A percentile compares a stretch with the other conserved stretches of the same genome.
These are phyloP conservation scores for Thelephora ganbajun DNA, from an alignment of 768 basidiomycete genomes.

Conservation along the genomic window DNA sequence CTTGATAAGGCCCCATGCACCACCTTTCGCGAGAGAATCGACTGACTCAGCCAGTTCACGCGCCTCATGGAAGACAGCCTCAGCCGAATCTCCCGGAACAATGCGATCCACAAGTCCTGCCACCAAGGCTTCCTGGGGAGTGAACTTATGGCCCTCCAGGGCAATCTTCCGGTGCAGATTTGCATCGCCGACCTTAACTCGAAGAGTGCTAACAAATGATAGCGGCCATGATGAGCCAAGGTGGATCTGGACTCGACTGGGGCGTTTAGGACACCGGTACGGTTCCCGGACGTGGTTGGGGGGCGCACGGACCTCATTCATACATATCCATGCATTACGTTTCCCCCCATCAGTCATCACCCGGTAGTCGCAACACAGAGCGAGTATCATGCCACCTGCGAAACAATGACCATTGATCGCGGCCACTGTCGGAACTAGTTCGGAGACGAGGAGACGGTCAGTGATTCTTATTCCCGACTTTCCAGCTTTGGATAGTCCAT, in stretches of 20 bases:
- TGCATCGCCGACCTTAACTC: constrained; percentile 49
- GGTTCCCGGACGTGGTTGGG: background rate
- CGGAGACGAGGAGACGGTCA: background rate
- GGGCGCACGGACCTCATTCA: constrained; percentile 63
- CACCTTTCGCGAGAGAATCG: constrained; percentile 34
- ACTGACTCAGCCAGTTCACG: constrained; percentile 44
- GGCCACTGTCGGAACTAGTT: constrained; percentile 59
- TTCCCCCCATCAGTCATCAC: constrained; percentile 74
- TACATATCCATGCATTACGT: constrained; percentile 74
- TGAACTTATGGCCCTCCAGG: constrained; percentile 70
- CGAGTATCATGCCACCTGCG: constrained; percentile 70
- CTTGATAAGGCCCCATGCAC: constrained; percentile 68
- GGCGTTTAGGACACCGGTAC: background rate
- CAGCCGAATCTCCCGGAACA: constrained; percentile 37
- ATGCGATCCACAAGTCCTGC: constrained; percentile 60
- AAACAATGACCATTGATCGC: constrained; percentile 80
- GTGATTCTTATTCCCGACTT: background rate
- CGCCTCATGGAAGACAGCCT: constrained; percentile 48
- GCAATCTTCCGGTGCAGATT: constrained; percentile 54
- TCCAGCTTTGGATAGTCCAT: background rate
- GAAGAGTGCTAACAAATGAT: constrained; percentile 50
- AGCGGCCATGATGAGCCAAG: constrained; percentile 76
- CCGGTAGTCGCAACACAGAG: constrained; percentile 77
- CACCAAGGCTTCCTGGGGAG: constrained; percentile 52
- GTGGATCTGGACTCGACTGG: constrained; percentile 38